Evolutionary conservation across 352 stramenopile genomes (phyloP), one percentile per base, ranked within the genome.

Genomic region (Globisporangium splendens): DNA sequence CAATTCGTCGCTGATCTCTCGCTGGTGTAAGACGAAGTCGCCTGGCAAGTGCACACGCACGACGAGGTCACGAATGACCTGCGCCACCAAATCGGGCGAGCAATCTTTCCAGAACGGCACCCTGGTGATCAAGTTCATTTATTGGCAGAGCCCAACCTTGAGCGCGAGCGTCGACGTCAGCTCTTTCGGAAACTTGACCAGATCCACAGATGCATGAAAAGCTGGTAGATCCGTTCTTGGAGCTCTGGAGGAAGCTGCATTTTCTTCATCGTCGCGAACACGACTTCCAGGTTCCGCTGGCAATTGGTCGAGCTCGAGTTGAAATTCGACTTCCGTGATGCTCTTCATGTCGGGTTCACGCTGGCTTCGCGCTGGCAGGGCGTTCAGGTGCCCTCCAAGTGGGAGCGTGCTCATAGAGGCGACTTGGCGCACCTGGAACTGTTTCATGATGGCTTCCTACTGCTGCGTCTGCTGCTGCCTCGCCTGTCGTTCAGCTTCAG

Each of bases 181-280:
- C 28, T 81, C 72, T 7, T 59, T 48, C 3, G 70, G 57, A 51
- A 79, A 81, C 17, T 70, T 72, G 53, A 50, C 54, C 1, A 75
- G 33, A n/a, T 71, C 69, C 71, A 83, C 10, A 80, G 51, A 48
- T 81, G 76, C 14, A 52, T 64, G 56, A 79, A 83, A 53, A 73
- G 79, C 17, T 68, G 35, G 21, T 75, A 54, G 14, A 83, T 63
- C 11, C 69, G 61, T 0, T 79, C 58, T 3, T 68, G 65, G 17
- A 83, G 42, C 12, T 66, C 62, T 0, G 49, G 2, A 0, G 72
- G 71, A 7, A 83, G 54, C 13, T 66, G 28, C 47, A 56, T 49
- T 1, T 66, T 24, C 47, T 63, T 68, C 42, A 64, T 67, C 0
- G 46, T 58, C 1, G 68, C 65, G 43, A 71, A 73, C 6, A 51